Conservation (phyloP, 768 basidiomycete species). For the Pilatotrama ljubarskyi region DNA sequence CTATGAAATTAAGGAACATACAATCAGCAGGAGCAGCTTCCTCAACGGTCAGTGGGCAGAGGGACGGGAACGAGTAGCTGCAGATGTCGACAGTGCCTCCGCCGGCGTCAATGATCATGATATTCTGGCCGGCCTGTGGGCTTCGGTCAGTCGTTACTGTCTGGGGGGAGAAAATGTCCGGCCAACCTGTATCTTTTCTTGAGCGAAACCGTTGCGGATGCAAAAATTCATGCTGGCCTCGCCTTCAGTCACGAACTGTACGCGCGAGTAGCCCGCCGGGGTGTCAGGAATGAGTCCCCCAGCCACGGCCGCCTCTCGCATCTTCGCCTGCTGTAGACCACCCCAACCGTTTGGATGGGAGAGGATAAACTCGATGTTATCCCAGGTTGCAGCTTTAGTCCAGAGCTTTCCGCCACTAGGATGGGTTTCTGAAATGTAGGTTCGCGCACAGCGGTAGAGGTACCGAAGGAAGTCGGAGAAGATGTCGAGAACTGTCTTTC, state of each 20-base stretch:
- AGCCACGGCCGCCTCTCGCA: slow-evolving; percentile 53
- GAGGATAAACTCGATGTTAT: slow-evolving; percentile 50
- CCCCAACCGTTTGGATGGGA: slow-evolving; percentile 71
- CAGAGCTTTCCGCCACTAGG: slow-evolving; percentile 45
- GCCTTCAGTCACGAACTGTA: slow-evolving; percentile 59
- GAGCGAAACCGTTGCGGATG: slow-evolving; percentile 40
- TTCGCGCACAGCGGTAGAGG: slow-evolving; percentile 43
- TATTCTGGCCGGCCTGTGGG: slow-evolving; percentile 44
- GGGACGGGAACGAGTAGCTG: slow-evolving; percentile 45
- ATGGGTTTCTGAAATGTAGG: slow-evolving; percentile 51
- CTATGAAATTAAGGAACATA: slow-evolving; percentile 1
- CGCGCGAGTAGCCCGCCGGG: slow-evolving; percentile 39
- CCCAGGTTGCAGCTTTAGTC: slow-evolving; percentile 44
- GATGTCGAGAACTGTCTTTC: slow-evolving; percentile 39
- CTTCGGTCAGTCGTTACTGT: background rate
- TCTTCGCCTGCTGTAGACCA: slow-evolving; percentile 55
- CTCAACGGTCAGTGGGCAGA: slow-evolving; percentile 37
- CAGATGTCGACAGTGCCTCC: slow-evolving; percentile 65
- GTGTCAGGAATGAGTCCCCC: slow-evolving; percentile 52
- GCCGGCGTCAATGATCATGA: slow-evolving; percentile 61
- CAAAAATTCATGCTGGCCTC: slow-evolving; percentile 55
- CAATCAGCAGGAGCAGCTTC: slow-evolving; percentile 47
- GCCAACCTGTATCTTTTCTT: no score
- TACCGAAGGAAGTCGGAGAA: slow-evolving; percentile 51
- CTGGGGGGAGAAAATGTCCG: no score